Base-by-base conservation (phyloP, 169 alveolate species). In the Cryptosporidium muris region DNA sequence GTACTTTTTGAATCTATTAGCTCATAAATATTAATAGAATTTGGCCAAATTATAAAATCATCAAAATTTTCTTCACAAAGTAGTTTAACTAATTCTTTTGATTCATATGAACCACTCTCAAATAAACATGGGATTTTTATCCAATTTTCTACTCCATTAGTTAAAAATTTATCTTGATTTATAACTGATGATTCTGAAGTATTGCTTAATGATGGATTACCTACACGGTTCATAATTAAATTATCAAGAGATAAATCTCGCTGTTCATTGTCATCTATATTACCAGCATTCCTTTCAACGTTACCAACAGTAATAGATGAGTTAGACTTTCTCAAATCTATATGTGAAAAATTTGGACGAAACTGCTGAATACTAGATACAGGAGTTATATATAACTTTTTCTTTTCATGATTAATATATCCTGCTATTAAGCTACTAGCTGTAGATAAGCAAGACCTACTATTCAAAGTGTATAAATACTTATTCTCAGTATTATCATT, bases 71-170 rank as follows among this genome's bases (percentile, higher is more conserved):
- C 48, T 37, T 74, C 85, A 42, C 47, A 58, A 12, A 74, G 11
- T 16, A 40, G 16, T 42, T 74, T 74, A 34, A 58, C 25, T 1
- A 74, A 43, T 58, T 74, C 85, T 45, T 16, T 40, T 5, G 85
- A 74, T 42, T 74, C 85, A 36, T 74, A 74, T 25, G 85, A 74
- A 42, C 54, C 60, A 38, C 25, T 8, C n/a, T 47, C 74, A 62
- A 58, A 58, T 9, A 74, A 58, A 74, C 85, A 74, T 7, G 85
- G 85, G 8, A 74, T 74, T 60, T 60, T 74, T 34, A 74, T 74
- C 85, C 85, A 74, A 60, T 74, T 74, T 43, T 74, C 85, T 9
- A 38, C 14, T 56, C 85, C 85, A 36, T 62, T 74, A 58, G 85
- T 74, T 16, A 43, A 74, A 53, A 74, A 47, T 60, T 36, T 74